Base-by-base conservation (phyloP, 208 protist species). In the Wallacemonas collosoma region DNA sequence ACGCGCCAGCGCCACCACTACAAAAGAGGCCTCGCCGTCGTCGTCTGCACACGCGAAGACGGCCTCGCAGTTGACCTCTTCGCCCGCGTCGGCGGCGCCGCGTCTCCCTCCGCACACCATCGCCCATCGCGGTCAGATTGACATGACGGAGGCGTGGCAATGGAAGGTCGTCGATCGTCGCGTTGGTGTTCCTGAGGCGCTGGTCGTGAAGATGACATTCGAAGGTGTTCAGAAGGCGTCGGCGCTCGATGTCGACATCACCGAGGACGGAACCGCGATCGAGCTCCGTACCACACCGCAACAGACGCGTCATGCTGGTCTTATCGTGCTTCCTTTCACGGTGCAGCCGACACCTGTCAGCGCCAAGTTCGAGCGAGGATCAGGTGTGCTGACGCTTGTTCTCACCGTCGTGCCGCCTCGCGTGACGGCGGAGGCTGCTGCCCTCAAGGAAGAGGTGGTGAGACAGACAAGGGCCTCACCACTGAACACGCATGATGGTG, bases 121-220 rank as follows among this genome's bases (percentile, higher is more conserved):
- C 65, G 57, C 80, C 7, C 92, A 97, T 66, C 88, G 88, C 43
- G 92, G 92, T 62, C 79, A 71, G 69, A 80, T 97, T 65, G 87
- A 93, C 68, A 55, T 97, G 17, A 81, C 75, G 2, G 89, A 95
- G 55, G 83, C 92, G 1, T 97, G 92, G 90, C 80, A 85, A 47
- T 93, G 85, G 86, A 86, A 83, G 68, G 75, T 94, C 4, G 79
- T 79, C 4, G 92, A 97, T 38, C 80, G 79, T 65, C 85, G 86
- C 47, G 60, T 94, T 61, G 92, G 92, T 36, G 85, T 97, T 2
- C 92, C 92, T 2, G 80, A 91, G 81, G 79, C 80, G 75, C 77
- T 97, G 8, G 77, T 95, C 2, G 92, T 97, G 41, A 85, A 86
- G 65, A 71, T 97, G 61, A 86, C 80, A 38, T 94, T 97, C 70